Evolutionary conservation across 176 grass and related monocot species (phyloP), one percentile per base, ranked within the genome.

Genomic region (Musa troglodytarum): DNA sequence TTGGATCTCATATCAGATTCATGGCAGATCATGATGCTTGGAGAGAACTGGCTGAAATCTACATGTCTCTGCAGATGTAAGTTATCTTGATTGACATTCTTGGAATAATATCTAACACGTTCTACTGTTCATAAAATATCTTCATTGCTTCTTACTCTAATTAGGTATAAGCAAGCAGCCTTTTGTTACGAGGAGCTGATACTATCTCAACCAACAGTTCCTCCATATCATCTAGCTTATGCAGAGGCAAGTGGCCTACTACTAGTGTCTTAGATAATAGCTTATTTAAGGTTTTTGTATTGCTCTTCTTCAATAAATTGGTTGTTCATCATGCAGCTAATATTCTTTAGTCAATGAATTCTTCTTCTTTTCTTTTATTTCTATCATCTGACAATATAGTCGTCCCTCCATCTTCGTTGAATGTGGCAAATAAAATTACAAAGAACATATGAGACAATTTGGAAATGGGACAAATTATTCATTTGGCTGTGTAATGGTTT

Each of bases 161-260:
- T 59, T 79, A 99, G 91, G 95, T 94, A 94, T 76, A 94, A 89
- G 79, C 95, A 99, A 87, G 95, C 95, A 77, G 86, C 86, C 51
- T 99, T 99, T 78, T 99, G 95, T 88, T 99, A 99, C 21, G 95
- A 99, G 88, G 95, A 99, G 70, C 79, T 99, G 74, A 91, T 98
- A 87, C 81, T 98, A 51, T 76, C 88, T 20, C 88, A 98, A 87
- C 88, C 86, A 65, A 92, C 83, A 12, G 84, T 99, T 82, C 82
- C 95, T 85, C 65, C 85, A 54, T 87, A 93, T 81, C 90, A 98
- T 83, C 76, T 93, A 86, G 83, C 86, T 26, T 98, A 98, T 79
- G 95, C 90, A 74, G 95, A 98, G 88, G 95, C 89, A 86, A 78
- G 66, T 82, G 49, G 29, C 77, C 20, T 73, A n/a, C 22, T 68